Evolutionary conservation across 805 yeast species (phyloP), one percentile per base, ranked within the genome.

Genomic region (Monosporozyma solicola): DNA sequence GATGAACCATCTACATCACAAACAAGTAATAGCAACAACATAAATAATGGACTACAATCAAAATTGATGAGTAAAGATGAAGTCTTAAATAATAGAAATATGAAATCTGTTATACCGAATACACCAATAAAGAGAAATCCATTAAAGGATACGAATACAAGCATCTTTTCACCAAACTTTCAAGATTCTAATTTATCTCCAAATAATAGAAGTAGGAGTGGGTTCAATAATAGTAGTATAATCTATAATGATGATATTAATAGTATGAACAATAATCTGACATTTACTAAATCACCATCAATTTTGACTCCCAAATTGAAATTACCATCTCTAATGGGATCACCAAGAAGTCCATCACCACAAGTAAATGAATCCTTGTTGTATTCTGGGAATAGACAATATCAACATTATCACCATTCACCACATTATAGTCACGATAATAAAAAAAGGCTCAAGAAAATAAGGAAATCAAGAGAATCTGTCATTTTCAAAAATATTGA

Each of bases 61-160:
- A 69, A 69, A 49, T 54, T 62, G 47, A 48, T 55, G 3, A 55
- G 47, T 50, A 53, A 48, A 52, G 39, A 35, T 8, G 29, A 46
- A 39, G 49, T 56, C 29, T 52, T 51, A 32, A 62, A 55, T 27
- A 62, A 68, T 22, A 43, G 31, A 43, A 43, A 43, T 15, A 61
- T 58, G 25, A 64, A 60, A 48, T 48, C 61, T 20, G 51, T 52
- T 25, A 63, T 62, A 20, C 71, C 70, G 4, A 63, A 63, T 43
- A 65, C 69, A 13, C 71, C 69, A 16, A 61, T 68, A 39, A 68
- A 67, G 47, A 65, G 59, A 56, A 63, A 66, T 10, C 72, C 70
- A 11, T 50, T 53, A 48, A 54, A 55, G 41, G 56, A 55, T n/a
- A 11, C 46, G n/a, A 57, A 49, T 41, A 53, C 54, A 31, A 54